Evolutionary conservation across 2,329 filamentous ascomycete species (phyloP).

Genomic region (Exserohilum turcica): DNA sequence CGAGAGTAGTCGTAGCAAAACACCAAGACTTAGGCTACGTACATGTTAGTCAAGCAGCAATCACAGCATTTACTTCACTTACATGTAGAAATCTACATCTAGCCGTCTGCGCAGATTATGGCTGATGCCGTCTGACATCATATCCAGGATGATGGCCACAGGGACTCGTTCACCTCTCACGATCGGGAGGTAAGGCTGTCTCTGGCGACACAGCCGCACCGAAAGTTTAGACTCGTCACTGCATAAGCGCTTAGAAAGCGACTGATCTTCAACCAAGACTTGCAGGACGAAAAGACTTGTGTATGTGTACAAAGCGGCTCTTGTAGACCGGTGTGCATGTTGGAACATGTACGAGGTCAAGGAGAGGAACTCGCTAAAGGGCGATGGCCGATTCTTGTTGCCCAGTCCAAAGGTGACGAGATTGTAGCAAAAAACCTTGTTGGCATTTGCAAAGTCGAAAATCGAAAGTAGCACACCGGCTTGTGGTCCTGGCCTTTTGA

Average conservation of each 20-base stretch:
- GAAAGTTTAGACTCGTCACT: conserved; percentile 73
- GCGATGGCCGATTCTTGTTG: conserved; percentile 68
- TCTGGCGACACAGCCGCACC: conserved; percentile 86
- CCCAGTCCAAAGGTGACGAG: conserved; percentile 70
- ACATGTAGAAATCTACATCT: conserved; percentile 82
- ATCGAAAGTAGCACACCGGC: conserved; percentile 81
- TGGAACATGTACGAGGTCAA: conserved; percentile 91
- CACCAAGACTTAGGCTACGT: conserved; percentile 72
- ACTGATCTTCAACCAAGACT: conserved; percentile 82
- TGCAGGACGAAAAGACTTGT: conserved; percentile 84
- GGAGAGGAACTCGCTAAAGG: conserved; percentile 82
- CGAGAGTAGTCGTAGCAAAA: conserved; percentile 81
- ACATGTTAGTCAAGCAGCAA: background rate
- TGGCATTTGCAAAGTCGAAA: conserved; percentile 92
- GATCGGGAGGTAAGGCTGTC: conserved; percentile 81
- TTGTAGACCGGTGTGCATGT: conserved; percentile 82
- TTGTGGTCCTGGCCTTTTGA: conserved; percentile 74
- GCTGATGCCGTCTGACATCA: conserved; percentile 87
- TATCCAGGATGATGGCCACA: conserved; percentile 78
- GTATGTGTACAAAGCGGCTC: conserved; percentile 81
- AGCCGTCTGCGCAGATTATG: conserved; percentile 88
- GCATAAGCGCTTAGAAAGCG: conserved; percentile 82
- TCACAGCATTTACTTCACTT: conserved; percentile 9
- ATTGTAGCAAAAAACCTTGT: conserved; percentile 92
- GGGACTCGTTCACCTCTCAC: conserved; percentile 74